Percentiles rank a stretch among this genome's conserved stretches.
These are phyloP conservation scores for Starmerella powellii DNA, from an alignment of 805 yeast species.

Conservation along the genomic window DNA sequence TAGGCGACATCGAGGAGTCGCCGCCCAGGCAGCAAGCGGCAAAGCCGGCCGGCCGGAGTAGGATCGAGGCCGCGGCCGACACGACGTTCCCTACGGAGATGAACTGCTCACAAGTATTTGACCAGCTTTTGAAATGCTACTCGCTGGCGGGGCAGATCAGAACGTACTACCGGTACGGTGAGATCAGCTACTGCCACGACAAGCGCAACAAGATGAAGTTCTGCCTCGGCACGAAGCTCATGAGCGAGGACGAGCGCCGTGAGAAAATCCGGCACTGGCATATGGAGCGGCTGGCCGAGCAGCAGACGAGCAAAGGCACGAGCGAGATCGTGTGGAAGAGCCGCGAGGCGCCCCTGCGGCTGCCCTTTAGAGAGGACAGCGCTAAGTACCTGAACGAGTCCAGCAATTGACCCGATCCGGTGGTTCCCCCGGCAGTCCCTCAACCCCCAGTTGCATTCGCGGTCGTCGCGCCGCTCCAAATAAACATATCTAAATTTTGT, in stretches of 20 bases:
- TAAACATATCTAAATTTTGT: too few relatives aligned
- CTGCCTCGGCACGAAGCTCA: slow-evolving; percentile 52
- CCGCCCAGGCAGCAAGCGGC: background rate
- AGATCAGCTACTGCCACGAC: slow-evolving; percentile 54
- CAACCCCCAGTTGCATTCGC: too few relatives aligned
- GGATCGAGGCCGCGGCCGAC: background rate
- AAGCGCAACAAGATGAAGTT: slow-evolving; percentile 69
- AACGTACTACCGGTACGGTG: slow-evolving; percentile 73
- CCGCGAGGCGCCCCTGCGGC: slow-evolving; percentile 29
- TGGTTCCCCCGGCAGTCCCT: too few relatives aligned
- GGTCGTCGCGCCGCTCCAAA: too few relatives aligned
- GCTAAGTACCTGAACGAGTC: slow-evolving; percentile 5
- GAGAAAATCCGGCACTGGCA: slow-evolving; percentile 54
- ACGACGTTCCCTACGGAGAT: slow-evolving; percentile 35
- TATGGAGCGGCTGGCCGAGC: slow-evolving; percentile 48
- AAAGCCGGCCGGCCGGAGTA: background rate
- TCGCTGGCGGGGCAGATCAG: slow-evolving; percentile 84
- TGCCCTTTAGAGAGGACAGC: slow-evolving; percentile 32
- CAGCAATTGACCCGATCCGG: too few relatives aligned
- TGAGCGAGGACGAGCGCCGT: slow-evolving; percentile 41
- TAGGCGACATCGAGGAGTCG: slow-evolving; percentile 17
- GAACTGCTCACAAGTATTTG: slow-evolving; percentile 74
- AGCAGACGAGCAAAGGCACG: slow-evolving; percentile 48
- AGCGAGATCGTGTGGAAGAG: slow-evolving; percentile 78
- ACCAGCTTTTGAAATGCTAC: slow-evolving; percentile 74